phyloP scores from a whole-genome alignment of 129 eudicot genomes.

The Centaurea solstitialis region DNA sequence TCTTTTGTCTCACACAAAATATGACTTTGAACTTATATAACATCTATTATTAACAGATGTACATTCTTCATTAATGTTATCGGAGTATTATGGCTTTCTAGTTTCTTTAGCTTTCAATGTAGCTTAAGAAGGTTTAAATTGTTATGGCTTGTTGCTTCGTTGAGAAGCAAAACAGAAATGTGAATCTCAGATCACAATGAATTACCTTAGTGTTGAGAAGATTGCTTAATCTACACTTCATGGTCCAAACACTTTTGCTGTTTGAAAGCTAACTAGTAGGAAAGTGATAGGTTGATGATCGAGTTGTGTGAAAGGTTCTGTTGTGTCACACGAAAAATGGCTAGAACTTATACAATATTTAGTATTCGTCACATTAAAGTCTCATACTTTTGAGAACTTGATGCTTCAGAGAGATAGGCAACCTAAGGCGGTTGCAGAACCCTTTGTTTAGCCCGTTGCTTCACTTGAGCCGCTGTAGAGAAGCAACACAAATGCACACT shows the following conservation, averaged over 20 bases:
- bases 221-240: slow-evolving; percentile 27
- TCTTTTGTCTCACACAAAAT: background rate
- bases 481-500: background rate
- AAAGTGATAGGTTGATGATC: slow-evolving; percentile 18
- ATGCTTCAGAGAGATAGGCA: background rate
- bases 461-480: background rate
- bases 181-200: slow-evolving; percentile 11
- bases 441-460: background rate
- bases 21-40: background rate
- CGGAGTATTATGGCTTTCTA: slow-evolving; percentile 10
- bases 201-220: background rate
- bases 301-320: background rate
- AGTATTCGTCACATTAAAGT: background rate
- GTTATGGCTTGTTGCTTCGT: slow-evolving; percentile 10
- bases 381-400: background rate
- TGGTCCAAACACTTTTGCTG: slow-evolving; percentile 6
- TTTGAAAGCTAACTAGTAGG: slow-evolving; percentile 13
- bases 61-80: background rate
- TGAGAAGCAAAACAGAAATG: slow-evolving; percentile 9
- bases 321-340: background rate
- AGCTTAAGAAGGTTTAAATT: slow-evolving; percentile 7
- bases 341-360: background rate
- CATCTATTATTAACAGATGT: too few species aligned
- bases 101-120: background rate
- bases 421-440: background rate